Evolutionary conservation across 2,329 filamentous ascomycete genomes (phyloP).

Genomic region (Knoxdaviesia capensis): DNA sequence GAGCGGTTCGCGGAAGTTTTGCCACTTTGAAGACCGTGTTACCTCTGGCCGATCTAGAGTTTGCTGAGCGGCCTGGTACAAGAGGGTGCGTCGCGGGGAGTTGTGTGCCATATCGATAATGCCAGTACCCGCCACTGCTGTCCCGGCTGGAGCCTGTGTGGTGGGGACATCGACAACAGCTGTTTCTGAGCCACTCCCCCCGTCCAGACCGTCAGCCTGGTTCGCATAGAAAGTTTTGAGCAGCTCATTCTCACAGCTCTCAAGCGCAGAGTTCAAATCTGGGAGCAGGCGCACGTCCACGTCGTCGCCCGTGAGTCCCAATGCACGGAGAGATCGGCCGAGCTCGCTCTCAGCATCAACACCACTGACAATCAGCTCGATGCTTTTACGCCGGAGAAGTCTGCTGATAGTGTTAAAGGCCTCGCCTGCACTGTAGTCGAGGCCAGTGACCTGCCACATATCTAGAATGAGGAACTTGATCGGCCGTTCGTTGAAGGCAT

Average conservation of each 20-base stretch:
- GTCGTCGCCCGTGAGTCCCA: slow-evolving; percentile 52
- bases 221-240: slow-evolving; percentile 60
- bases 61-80: slow-evolving; percentile 58
- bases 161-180: slow-evolving; percentile 23
- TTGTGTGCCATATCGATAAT: slow-evolving; percentile 30
- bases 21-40: slow-evolving; percentile 47
- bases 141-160: slow-evolving; percentile 9
- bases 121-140: not conserved
- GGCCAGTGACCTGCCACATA: slow-evolving; percentile 69
- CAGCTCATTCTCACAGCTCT: slow-evolving; percentile 87
- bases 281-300: slow-evolving; percentile 65
- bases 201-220: slow-evolving; percentile 25
- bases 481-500: slow-evolving; percentile 55
- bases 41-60: slow-evolving; percentile 49
- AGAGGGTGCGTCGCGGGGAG: slow-evolving; percentile 62
- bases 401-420: slow-evolving; percentile 86
- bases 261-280: slow-evolving; percentile 79
- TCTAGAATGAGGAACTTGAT: slow-evolving; percentile 85
- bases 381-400: slow-evolving; percentile 54
- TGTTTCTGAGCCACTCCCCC: no score
- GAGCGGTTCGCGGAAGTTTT: slow-evolving; percentile 73
- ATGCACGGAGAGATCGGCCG: slow-evolving; percentile 59
- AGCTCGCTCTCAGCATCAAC: slow-evolving; percentile 58
- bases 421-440: slow-evolving; percentile 92
- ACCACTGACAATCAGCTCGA: slow-evolving; percentile 67